Conservation (phyloP, 2,329 filamentous ascomycete genomes). For the Graphilbum fragrans region DNA sequence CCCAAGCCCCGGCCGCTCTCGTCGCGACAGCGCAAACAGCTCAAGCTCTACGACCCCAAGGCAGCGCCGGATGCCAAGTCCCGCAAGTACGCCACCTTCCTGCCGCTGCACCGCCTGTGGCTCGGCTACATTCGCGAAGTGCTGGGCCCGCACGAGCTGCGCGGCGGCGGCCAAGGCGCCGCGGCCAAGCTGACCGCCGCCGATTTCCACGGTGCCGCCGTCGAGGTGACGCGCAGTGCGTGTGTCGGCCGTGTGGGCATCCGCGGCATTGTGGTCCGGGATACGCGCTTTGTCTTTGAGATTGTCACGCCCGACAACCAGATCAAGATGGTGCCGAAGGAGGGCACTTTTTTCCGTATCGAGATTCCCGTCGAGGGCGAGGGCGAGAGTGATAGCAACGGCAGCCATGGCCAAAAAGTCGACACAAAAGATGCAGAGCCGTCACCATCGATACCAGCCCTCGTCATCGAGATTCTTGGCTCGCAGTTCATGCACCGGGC, state of each 20-base stretch:
- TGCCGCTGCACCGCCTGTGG: slow-evolving; percentile 70
- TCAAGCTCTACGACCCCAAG: slow-evolving; percentile 63
- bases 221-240: slow-evolving; percentile 71
- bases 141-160: slow-evolving; percentile 45
- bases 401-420: slow-evolving; percentile 10
- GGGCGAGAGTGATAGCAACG: slow-evolving; percentile 10
- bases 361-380: slow-evolving; percentile 36
- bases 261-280: slow-evolving; percentile 76
- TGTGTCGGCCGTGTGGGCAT: slow-evolving; percentile 76
- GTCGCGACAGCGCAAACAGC: slow-evolving; percentile 60
- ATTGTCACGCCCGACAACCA: slow-evolving; percentile 61
- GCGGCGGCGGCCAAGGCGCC: slow-evolving; percentile 41
- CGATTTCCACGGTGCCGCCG: slow-evolving; percentile 77
- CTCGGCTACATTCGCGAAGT: slow-evolving; percentile 74
- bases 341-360: slow-evolving; percentile 75
- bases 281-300: slow-evolving; percentile 78
- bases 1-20: slow-evolving; percentile 58
- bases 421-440: slow-evolving; percentile 5
- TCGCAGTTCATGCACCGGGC: slow-evolving; percentile 76
- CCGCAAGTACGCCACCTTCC: slow-evolving; percentile 62
- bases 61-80: neutral
- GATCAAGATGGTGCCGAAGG: slow-evolving; percentile 77
- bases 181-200: slow-evolving; percentile 71
- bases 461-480: slow-evolving; percentile 78
- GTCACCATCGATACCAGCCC: slow-evolving; percentile 7